Evolutionary conservation across 2,329 filamentous ascomycete genomes (phyloP).

Genomic region (Parascedosporium putredinis): DNA sequence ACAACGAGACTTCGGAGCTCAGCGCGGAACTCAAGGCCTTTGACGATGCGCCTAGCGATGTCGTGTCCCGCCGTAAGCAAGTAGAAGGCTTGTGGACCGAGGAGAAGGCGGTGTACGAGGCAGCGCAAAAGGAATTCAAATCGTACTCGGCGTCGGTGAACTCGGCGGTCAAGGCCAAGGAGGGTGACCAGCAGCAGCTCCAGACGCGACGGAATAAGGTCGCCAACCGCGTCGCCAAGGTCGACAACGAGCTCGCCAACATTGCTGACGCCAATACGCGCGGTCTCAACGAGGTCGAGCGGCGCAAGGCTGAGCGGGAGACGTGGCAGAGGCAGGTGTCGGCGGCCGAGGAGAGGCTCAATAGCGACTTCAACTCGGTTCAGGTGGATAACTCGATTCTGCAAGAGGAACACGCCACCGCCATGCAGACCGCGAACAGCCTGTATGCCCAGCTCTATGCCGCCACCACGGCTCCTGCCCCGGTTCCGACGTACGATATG

Average conservation of each 20-base stretch:
- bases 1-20: constrained; percentile 44
- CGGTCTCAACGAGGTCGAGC: constrained; percentile 53
- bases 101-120: constrained; percentile 51
- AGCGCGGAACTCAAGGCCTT: constrained; percentile 47
- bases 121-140: constrained; percentile 42
- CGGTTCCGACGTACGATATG: neutral
- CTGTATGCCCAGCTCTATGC: constrained; percentile 3
- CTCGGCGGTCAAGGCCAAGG: constrained; percentile 49
- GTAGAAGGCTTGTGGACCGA: constrained; percentile 41
- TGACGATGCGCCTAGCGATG: constrained; percentile 52
- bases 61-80: constrained; percentile 45
- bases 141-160: constrained; percentile 52
- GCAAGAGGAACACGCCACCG: constrained; percentile 27
- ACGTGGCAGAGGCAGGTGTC: constrained; percentile 35
- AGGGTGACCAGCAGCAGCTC: constrained; percentile 52
- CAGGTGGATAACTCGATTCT: constrained; percentile 26
- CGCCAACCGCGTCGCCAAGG: constrained; percentile 58
- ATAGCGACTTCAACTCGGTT: constrained; percentile 26
- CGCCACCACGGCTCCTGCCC: neutral
- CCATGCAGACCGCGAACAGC: constrained; percentile 22
- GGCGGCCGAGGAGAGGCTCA: constrained; percentile 33
- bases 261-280: constrained; percentile 59
- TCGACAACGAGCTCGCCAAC: constrained; percentile 61
- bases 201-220: constrained; percentile 65
- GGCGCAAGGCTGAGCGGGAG: constrained; percentile 40